These are phyloP conservation scores for Schwanniomyces pseudopolymorphus DNA, from an alignment of 805 yeast species.

Conservation along the genomic window DNA sequence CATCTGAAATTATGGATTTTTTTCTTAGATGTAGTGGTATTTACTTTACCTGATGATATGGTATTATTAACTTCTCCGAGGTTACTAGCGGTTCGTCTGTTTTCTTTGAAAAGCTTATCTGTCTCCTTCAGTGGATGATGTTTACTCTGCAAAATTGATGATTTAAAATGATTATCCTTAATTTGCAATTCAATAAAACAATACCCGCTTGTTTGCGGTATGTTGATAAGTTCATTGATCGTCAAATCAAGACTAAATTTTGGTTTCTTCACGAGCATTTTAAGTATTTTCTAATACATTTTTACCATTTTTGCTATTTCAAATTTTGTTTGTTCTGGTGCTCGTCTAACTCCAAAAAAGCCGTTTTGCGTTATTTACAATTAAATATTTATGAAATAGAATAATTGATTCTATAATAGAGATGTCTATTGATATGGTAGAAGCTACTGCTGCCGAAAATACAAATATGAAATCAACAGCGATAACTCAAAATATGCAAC, in stretches of 20 bases:
- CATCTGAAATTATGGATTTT: constrained; percentile 41
- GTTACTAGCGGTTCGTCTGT: neutral
- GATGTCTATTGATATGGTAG: neutral
- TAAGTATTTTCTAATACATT: constrained; percentile 2
- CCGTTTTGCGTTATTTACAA: neutral
- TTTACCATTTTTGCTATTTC: too few relatives aligned
- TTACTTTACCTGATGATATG: constrained; percentile 15
- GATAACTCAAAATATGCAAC: constrained; percentile 12
- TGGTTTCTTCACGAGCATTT: constrained; percentile 38
- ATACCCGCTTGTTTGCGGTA: constrained; percentile 75
- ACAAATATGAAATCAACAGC: constrained; percentile 22
- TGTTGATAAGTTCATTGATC: constrained; percentile 72
- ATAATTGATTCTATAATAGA: neutral
- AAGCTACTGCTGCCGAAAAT: neutral
- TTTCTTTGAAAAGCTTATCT: neutral
- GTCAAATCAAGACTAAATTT: constrained; percentile 60
- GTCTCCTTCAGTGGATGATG: neutral
- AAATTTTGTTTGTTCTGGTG: neutral
- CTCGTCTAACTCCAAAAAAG: neutral
- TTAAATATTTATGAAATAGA: neutral
- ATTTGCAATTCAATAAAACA: constrained; percentile 66
- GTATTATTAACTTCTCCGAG: neutral
- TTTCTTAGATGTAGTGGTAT: constrained; percentile 28
- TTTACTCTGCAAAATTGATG: neutral
- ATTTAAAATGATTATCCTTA: constrained; percentile 41